Base-by-base conservation (phyloP, 208 protist genomes). In the Wallacemonas rigidus region DNA sequence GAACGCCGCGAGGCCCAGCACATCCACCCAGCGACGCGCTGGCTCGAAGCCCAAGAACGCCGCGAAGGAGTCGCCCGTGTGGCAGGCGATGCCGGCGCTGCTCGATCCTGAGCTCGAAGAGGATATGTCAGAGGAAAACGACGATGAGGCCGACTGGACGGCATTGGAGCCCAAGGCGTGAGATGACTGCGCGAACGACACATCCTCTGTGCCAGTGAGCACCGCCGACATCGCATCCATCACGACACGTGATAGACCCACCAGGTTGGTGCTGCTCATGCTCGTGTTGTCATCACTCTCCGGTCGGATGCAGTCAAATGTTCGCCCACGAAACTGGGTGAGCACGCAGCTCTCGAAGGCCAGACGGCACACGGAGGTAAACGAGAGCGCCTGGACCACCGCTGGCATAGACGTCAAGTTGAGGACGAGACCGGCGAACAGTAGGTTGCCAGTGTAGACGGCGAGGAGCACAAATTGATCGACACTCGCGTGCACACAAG, bases 351-450 rank as follows among this genome's bases (percentile, higher is more conserved):
- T 87, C 55, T 91, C 86, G 72, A 81, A 91, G 17, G 77, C 81
- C 17, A 91, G 69, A 14, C 86, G 83, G 43, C 84, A 64, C 14
- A 89, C 78, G 4, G 83, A 87, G 14, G 62, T 44, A 41, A 84
- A 82, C 3, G 83, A 89, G 8, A 86, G 67, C 38, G 47, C 67
- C 55, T 74, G 83, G 50, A 87, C 74, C 38, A 67, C 54, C 5
- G 44, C 48, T 43, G 83, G 86, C 72, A 91, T 64, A 50, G 83
- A 87, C 55, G 50, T 80, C 35, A 91, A 65, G 74, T 91, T 91
- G 54, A 91, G 70, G 67, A 91, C 82, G 14, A 91, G 75, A 3
- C 86, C 86, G 1, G 77, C 83, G 26, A 91, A 76, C 5, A 89
- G 73, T 15, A 89, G 60, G 50, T 87, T 87, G 12, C 88, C 63